Percentiles rank a stretch among this genome's conserved stretches.
These are phyloP conservation scores for Candida oleophila DNA, from an alignment of 805 yeast species.

Conservation along the genomic window DNA sequence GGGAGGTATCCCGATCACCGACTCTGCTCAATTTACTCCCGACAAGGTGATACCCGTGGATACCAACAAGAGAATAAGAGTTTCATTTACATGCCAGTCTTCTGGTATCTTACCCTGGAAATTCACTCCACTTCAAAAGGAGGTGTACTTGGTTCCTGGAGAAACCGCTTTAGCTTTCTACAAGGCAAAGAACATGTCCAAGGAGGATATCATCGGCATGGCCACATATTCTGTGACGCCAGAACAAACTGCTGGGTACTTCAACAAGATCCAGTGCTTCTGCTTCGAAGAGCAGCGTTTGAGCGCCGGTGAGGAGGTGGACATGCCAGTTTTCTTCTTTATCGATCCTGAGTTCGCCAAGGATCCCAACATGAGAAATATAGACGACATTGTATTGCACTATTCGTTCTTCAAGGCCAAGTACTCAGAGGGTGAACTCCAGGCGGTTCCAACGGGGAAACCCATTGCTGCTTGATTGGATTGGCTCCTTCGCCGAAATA, in stretches of 20 bases:
- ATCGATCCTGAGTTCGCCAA: conserved; percentile 93
- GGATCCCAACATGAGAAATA: conserved; percentile 89
- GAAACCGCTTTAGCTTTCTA: conserved; percentile 97
- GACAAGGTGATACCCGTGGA: conserved; percentile 89
- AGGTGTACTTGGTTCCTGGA: conserved; percentile 91
- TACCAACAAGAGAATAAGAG: conserved; percentile 72
- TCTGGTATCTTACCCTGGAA: conserved; percentile 92
- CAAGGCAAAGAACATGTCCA: conserved; percentile 82
- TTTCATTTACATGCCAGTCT: conserved; percentile 90
- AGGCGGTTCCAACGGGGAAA: conserved; percentile 37
- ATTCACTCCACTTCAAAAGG: conserved; percentile 90
- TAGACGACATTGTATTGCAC: conserved; percentile 86
- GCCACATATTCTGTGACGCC: conserved; percentile 97
- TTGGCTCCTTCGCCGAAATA: too few species aligned
- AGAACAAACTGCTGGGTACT: conserved; percentile 93
- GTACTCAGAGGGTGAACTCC: conserved; percentile 41
- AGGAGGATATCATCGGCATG: conserved; percentile 94
- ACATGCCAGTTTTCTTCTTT: conserved; percentile 97
- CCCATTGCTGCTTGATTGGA: too few species aligned
- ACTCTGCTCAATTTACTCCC: conserved; percentile 71
- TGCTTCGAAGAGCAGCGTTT: conserved; percentile 96
- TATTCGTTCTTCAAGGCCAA: conserved; percentile 85
- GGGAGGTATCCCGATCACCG: conserved; percentile 95
- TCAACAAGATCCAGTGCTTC: conserved; percentile 96
- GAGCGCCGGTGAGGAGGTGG: conserved; percentile 95